Conservation (phyloP, 2,329 filamentous ascomycete species). For the Xylariaceae sp. region DNA sequence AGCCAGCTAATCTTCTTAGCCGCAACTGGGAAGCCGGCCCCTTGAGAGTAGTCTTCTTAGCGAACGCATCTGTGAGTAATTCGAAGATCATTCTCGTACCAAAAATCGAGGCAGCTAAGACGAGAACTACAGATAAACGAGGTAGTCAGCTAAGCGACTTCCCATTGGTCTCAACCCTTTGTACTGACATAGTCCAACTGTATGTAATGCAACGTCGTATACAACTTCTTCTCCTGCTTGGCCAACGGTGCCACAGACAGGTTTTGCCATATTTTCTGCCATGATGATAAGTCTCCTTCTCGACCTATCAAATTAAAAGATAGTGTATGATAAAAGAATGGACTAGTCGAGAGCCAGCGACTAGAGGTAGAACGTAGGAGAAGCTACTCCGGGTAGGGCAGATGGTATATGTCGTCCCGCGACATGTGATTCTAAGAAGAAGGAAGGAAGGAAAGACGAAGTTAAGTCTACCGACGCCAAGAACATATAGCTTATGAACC, state of each 20-base stretch:
- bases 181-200: slow-evolving; percentile 51
- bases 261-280: slow-evolving; percentile 43
- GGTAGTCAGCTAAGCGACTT: not conserved
- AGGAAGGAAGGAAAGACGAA: too few species aligned
- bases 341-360: slow-evolving; percentile 33
- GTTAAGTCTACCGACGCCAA: too few species aligned
- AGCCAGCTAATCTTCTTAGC: slow-evolving; percentile 64
- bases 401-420: slow-evolving; percentile 45
- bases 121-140: slow-evolving; percentile 45
- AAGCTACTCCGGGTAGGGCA: too few species aligned
- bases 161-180: not conserved
- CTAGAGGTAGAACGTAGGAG: too few species aligned
- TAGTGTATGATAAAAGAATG: not conserved
- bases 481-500: too few species aligned
- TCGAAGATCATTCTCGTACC: slow-evolving; percentile 34
- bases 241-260: slow-evolving; percentile 47
- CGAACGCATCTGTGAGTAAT: not conserved
- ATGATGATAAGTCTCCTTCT: slow-evolving; percentile 25
- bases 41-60: slow-evolving; percentile 35
- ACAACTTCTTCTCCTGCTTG: slow-evolving; percentile 47
- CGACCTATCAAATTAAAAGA: not conserved
- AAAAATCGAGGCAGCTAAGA: slow-evolving; percentile 49
- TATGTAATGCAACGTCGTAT: slow-evolving; percentile 53
- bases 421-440: slow-evolving; percentile 40
- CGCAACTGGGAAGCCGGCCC: slow-evolving; percentile 59